phyloP scores from a whole-genome alignment of 305 asterid genomes.

The Ilex paraguariensis region DNA sequence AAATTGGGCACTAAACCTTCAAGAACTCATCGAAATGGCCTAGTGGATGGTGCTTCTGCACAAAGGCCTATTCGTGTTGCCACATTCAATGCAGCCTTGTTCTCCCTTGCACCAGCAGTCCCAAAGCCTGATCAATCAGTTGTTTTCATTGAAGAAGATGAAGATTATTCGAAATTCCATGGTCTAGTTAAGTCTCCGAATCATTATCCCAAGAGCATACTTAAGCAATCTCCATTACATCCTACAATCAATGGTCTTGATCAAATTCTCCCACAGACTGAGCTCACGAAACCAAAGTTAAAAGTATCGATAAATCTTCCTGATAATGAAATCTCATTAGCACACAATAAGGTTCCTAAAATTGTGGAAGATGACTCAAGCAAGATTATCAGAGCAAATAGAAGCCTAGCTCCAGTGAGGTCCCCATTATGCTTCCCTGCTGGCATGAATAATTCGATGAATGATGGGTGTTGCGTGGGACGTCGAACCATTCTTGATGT shows the following conservation, averaged over 20 bases:
- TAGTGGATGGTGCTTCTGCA: constrained; percentile 2
- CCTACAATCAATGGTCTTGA: constrained; percentile 17
- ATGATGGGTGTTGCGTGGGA: constrained; percentile 14
- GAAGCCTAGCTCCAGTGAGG: constrained; percentile 20
- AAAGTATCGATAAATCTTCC: constrained; percentile 82
- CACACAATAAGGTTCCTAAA: not conserved
- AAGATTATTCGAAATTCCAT: not conserved
- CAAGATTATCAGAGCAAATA: not conserved
- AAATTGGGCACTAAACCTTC: constrained; percentile 4
- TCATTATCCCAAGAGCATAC: constrained; percentile 33
- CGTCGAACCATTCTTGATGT: constrained; percentile 49
- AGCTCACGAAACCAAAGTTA: constrained; percentile 30
- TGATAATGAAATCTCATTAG: constrained; percentile 53
- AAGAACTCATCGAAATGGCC: no score
- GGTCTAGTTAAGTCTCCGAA: not conserved
- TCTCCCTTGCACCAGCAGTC: constrained; percentile 88
- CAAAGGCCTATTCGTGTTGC: constrained; percentile 66
- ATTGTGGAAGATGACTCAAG: not conserved
- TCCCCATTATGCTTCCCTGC: constrained; percentile 70
- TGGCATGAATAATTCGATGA: constrained; percentile 48
- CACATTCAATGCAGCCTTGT: constrained; percentile 78
- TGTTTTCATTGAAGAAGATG: constrained; percentile 18
- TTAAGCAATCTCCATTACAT: constrained; percentile 55
- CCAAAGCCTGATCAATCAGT: constrained; percentile 43
- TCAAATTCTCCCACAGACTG: not conserved